These are phyloP conservation scores for Phaeoacremonium minimum DNA, from an alignment of 2,329 filamentous ascomycete species.

Conservation along the genomic window DNA sequence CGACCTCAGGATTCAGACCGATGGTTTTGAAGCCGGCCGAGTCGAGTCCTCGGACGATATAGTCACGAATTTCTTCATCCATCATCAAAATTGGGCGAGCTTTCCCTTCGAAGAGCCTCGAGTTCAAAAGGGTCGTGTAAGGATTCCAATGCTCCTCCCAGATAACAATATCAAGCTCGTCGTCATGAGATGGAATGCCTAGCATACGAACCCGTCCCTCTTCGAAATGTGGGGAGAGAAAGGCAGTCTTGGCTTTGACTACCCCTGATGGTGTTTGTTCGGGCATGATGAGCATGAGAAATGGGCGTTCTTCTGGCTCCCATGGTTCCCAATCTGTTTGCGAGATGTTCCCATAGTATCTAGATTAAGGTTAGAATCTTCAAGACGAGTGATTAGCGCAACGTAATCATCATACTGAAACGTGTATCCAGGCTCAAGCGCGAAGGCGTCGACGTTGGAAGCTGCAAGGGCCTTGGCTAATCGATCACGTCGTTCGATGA, in stretches of 20 bases:
- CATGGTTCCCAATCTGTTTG: constrained; percentile 60
- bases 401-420: constrained; percentile 40
- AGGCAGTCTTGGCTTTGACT: constrained; percentile 49
- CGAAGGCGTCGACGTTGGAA: constrained; percentile 51
- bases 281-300: constrained; percentile 57
- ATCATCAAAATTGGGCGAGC: constrained; percentile 47
- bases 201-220: constrained; percentile 55
- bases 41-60: constrained; percentile 53
- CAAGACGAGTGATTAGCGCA: constrained; percentile 1
- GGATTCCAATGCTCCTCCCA: constrained; percentile 66
- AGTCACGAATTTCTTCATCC: constrained; percentile 62
- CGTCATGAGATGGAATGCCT: constrained; percentile 47
- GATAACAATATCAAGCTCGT: constrained; percentile 46
- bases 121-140: constrained; percentile 47
- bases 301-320: constrained; percentile 61
- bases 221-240: constrained; percentile 57
- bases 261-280: constrained; percentile 27
- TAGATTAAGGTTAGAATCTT: constrained; percentile 5
- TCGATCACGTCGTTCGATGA: constrained; percentile 48
- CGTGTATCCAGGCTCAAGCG: constrained; percentile 60
- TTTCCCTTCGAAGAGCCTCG: constrained; percentile 28
- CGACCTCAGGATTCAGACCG: constrained; percentile 48
- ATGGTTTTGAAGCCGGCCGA: constrained; percentile 50
- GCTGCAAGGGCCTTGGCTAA: constrained; percentile 49
- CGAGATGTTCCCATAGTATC: constrained; percentile 57